phyloP scores from a whole-genome alignment of 129 eudicot species.

The Mikania micrantha region DNA sequence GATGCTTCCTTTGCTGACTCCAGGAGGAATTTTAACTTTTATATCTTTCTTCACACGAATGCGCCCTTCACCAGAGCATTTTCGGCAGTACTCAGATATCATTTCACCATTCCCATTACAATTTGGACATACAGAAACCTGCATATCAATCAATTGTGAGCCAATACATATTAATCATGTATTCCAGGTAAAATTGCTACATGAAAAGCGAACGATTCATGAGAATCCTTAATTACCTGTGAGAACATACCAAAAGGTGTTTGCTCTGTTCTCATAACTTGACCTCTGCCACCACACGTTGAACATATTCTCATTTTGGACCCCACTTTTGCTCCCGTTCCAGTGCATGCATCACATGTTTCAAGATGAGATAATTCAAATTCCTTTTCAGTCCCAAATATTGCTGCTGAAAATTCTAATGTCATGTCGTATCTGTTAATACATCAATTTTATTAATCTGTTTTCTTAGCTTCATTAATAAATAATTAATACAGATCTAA shows the following conservation, averaged over 20 bases:
- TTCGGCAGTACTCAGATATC: conserved; percentile 82
- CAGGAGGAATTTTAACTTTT: conserved; percentile 94
- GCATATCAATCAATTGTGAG: neutral
- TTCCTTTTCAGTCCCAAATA: conserved; percentile 91
- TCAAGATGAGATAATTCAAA: conserved; percentile 95
- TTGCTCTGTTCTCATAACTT: conserved; percentile 99
- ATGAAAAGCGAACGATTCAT: neutral
- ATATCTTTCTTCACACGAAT: conserved; percentile 79
- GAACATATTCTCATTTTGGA: conserved; percentile 96
- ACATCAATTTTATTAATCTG: conserved; percentile 17
- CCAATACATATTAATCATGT: neutral
- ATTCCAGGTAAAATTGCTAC: neutral
- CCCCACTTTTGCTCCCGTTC: conserved; percentile 92
- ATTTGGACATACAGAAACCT: conserved; percentile 94
- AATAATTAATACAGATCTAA: neutral
- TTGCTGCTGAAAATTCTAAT: conserved; percentile 77
- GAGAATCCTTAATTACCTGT: conserved; percentile 44
- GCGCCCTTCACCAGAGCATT: conserved; percentile 92
- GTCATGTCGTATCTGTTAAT: conserved; percentile 77
- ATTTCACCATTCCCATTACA: conserved; percentile 98
- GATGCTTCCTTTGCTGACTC: conserved; percentile 90
- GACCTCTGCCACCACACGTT: conserved; percentile 98
- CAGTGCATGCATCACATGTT: conserved; percentile 79
- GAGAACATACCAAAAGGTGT: conserved; percentile 98
- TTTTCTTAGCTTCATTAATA: neutral